A percentile compares a stretch with the other conserved stretches of the same genome.
These are phyloP conservation scores for Auriscalpium vulgare DNA, from an alignment of 768 basidiomycete species.

Conservation along the genomic window DNA sequence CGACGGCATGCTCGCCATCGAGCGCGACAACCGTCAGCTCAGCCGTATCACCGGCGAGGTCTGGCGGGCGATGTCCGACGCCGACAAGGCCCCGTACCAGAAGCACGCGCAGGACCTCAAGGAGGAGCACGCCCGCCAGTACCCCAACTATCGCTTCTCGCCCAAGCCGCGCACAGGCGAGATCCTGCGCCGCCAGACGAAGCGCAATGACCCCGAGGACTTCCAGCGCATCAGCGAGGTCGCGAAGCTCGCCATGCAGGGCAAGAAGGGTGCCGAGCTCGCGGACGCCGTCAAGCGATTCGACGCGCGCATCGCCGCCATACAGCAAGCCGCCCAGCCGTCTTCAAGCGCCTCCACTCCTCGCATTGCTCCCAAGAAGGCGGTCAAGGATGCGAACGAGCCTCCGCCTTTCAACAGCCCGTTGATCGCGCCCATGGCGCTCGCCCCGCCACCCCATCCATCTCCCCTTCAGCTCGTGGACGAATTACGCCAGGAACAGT, in stretches of 20 bases:
- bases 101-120: slow-evolving; percentile 14
- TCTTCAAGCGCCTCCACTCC: neutral
- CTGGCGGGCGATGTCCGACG: slow-evolving; percentile 17
- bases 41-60: slow-evolving; percentile 17
- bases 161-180: slow-evolving; percentile 5
- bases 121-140: slow-evolving; percentile 16
- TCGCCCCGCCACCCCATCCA: neutral
- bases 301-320: neutral
- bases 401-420: neutral
- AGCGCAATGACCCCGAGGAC: slow-evolving; percentile 9
- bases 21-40: slow-evolving; percentile 17
- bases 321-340: neutral
- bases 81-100: slow-evolving; percentile 16
- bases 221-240: slow-evolving; percentile 7
- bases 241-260: slow-evolving; percentile 5
- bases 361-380: neutral
- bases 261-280: slow-evolving; percentile 6
- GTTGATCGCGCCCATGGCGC: neutral
- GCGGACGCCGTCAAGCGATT: neutral
- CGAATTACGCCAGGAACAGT: too few relatives aligned
- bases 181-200: slow-evolving; percentile 6
- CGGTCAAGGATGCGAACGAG: neutral
- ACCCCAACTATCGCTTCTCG: slow-evolving; percentile 18
- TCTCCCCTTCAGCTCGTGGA: too few relatives aligned
- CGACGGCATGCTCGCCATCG: slow-evolving; percentile 10